phyloP scores from a whole-genome alignment of 2,329 filamentous ascomycete genomes.

The Myrmaecium sp. region DNA sequence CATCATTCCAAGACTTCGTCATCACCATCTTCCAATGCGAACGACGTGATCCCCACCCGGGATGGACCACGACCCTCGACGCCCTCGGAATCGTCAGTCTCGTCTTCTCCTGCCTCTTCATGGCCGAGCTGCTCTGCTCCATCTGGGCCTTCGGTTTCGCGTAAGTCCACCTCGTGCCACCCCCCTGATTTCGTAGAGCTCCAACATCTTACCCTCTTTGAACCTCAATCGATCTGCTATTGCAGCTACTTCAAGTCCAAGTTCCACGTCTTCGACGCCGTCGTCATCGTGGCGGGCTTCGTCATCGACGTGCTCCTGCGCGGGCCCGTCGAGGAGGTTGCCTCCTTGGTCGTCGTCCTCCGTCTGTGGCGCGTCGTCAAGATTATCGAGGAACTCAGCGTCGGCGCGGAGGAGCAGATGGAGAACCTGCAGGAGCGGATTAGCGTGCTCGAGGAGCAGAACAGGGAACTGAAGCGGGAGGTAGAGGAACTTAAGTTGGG shows the following conservation, averaged over 20 bases:
- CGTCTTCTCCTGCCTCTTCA: conserved; percentile 46
- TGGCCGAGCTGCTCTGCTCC: conserved; percentile 42
- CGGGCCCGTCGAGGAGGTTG: conserved; percentile 45
- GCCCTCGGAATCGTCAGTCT: conserved; percentile 36
- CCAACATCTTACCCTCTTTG: conserved; percentile 1
- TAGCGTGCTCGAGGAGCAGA: conserved; percentile 33
- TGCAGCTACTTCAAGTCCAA: conserved; percentile 17
- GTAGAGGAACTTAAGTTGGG: conserved; percentile 6
- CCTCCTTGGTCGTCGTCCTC: conserved; percentile 48
- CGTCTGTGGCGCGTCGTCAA: conserved; percentile 54
- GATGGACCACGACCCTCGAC: conserved; percentile 21
- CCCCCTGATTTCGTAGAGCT: conserved; percentile 3
- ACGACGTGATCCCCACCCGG: conserved; percentile 11
- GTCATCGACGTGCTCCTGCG: conserved; percentile 43
- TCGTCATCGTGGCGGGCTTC: conserved; percentile 45
- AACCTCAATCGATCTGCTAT: neutral
- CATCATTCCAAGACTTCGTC: conserved; percentile 24
- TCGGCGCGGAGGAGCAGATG: conserved; percentile 45
- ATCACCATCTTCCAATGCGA: conserved; percentile 34
- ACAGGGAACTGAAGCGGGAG: conserved; percentile 28
- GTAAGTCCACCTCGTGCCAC: too few species aligned
- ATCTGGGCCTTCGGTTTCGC: conserved; percentile 44
- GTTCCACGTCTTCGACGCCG: conserved; percentile 49
- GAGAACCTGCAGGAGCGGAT: conserved; percentile 38
- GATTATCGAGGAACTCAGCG: conserved; percentile 50